phyloP scores from a whole-genome alignment of 768 basidiomycete genomes.

The Lactifluus hygrophoroides region DNA sequence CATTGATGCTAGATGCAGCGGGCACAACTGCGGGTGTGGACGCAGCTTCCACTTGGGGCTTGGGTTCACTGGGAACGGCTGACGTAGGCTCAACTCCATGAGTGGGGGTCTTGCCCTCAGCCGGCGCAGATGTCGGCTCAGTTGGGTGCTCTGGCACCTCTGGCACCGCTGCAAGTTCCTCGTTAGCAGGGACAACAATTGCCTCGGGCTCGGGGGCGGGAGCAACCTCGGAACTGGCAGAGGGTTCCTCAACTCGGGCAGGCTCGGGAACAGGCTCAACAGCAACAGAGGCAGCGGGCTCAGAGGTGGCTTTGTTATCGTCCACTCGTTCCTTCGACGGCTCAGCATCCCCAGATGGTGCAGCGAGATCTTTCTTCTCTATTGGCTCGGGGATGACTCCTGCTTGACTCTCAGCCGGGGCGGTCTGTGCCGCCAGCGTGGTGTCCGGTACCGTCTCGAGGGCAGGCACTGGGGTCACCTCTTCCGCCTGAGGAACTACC shows the following conservation, averaged over 20 bases:
- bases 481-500: background rate
- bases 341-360: background rate
- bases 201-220: background rate
- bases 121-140: background rate
- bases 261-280: background rate
- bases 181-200: too few species aligned
- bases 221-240: background rate
- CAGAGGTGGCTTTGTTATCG: background rate
- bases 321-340: background rate
- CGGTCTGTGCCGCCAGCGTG: background rate
- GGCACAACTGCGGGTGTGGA: background rate
- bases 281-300: background rate
- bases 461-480: background rate
- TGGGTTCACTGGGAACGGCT: background rate
- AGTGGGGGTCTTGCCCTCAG: background rate
- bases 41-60: background rate
- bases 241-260: background rate
- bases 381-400: background rate
- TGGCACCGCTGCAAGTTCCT: too few species aligned
- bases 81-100: background rate
- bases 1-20: background rate
- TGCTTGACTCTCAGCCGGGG: background rate
- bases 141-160: background rate
- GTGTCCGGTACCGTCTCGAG: background rate
- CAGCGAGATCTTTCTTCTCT: too few species aligned